Base-by-base conservation (phyloP, 768 basidiomycete species). In the Kwoniella bestiolae region DNA sequence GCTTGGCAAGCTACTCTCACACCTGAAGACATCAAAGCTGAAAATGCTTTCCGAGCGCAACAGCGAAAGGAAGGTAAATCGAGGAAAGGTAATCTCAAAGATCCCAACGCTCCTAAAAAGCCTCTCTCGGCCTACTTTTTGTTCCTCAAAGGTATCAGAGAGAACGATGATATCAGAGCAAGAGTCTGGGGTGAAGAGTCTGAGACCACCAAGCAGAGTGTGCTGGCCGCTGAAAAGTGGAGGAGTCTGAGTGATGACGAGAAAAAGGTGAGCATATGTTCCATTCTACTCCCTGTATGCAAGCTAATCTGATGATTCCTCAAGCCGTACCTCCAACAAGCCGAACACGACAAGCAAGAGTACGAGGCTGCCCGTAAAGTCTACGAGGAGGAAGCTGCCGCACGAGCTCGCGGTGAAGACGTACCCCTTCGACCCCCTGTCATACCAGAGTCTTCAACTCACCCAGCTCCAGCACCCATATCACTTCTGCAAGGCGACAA, bases 51-150 rank as follows among this genome's bases (percentile, higher is more conserved):
- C 82, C 89, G 94, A 45, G 88, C 94, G 44, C 91, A 92, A 31
- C 93, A 95, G 82, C 88, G 94, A 65, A 92, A 92, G 82, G 90
- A 91, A 16, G 94, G 94, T 68, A 93, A 92, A 81, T 93, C 91
- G 41, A 86, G 92, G 68, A 91, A 90, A 85, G 90, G 90, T 71
- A 96, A 96, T 79, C 90, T 96, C 82, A 95, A 94, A 83, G 93
- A 96, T 79, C 93, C 93, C 34, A 95, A 96, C 77, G 94, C 92
- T 7, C 94, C 94, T 3, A 94, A 93, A 87, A 95, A 95, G 78
- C 94, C 94, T 5, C 86, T 95, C 47, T 90, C 88, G 77, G 92
- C 94, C 0, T 96, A 95, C 76, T 95, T 96, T 70, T 91, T 94
- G 88, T 96, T 94, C 84, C 80, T 95, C 69, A 92, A 94, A 79